Evolutionary conservation across 371 early-diverging fungal genomes (phyloP), one percentile per base, ranked within the genome.

Genomic region (Mortierella sp.): DNA sequence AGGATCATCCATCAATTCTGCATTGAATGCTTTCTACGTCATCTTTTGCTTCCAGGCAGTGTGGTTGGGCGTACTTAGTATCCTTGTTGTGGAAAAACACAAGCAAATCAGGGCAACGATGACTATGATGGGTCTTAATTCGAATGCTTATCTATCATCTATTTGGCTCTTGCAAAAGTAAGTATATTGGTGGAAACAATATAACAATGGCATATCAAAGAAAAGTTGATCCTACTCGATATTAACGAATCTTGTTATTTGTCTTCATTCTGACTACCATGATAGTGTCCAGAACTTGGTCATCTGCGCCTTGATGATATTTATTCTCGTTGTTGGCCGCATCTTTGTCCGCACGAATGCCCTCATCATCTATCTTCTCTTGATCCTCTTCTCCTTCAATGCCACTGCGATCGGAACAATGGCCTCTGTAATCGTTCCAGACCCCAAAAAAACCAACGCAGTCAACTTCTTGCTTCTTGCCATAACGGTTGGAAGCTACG

Each of bases 61-160:
- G n/a, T 80, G 84, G 80, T 18, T 73, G 3, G 76, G 70, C 1
- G 73, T 84, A 3, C 30, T 86, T 52, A 68, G 67, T 52, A 67
- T 72, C 20, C 52, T 86, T 20, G 73, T 75, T 14, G 68, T 62
- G 20, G 86, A 86, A 32, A 83, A 83, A 40, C 62, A 72, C 28
- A 62, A 66, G 8, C 62, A 65, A 54, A 84, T 83, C 30, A 72
- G 84, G 5, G 61, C 71, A 62, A 70, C 70, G 18, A 74, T 86
- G 75, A 60, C 79, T 37, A 73, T 84, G 70, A 86, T 85, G 85
- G 86, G 86, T 45, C 65, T 85, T 65, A 61, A 30, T 12, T 55
- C 62, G 18, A 66, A 78, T 20, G 60, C 78, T 8, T 86, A 86
- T 59, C 68, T 81, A 22, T 18, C 62, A 22, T 73, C 84, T 8